Evolutionary conservation across 1,284 basidiomycete species (phyloP).

Genomic region (Amylostereum chailletii): DNA sequence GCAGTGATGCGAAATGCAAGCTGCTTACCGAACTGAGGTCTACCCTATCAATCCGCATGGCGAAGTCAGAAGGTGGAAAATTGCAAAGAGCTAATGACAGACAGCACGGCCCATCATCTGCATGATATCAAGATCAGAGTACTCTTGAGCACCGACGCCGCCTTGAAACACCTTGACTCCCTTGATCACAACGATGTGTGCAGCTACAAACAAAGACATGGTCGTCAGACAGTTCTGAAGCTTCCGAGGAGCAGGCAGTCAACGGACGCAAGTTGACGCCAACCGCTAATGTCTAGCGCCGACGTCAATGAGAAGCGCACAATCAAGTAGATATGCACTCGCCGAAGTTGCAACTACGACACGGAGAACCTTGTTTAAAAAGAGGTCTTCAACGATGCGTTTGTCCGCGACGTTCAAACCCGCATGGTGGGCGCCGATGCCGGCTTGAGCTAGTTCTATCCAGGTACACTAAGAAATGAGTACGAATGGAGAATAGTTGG

Average conservation of each 20-base stretch:
- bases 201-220: slow-evolving; percentile 34
- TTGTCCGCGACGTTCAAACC: slow-evolving; percentile 73
- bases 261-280: slow-evolving; percentile 79
- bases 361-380: slow-evolving; percentile 53
- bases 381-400: slow-evolving; percentile 62
- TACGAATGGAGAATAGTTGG: neutral
- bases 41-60: slow-evolving; percentile 45
- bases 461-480: neutral
- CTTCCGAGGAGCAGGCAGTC: too few species aligned
- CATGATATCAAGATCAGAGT: slow-evolving; percentile 76
- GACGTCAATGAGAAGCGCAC: slow-evolving; percentile 8
- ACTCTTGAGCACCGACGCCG: slow-evolving; percentile 49
- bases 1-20: slow-evolving; percentile 3
- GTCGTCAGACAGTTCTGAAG: too few species aligned
- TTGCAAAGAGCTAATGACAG: slow-evolving; percentile 18
- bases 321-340: slow-evolving; percentile 15
- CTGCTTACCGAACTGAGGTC: slow-evolving; percentile 80
- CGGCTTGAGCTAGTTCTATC: slow-evolving; percentile 49
- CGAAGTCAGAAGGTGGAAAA: neutral
- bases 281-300: slow-evolving; percentile 69
- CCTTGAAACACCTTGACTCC: slow-evolving; percentile 71
- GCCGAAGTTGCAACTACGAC: slow-evolving; percentile 72
- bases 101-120: slow-evolving; percentile 84
- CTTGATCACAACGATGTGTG: slow-evolving; percentile 76
- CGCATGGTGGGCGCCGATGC: slow-evolving; percentile 84